These are phyloP conservation scores for Colletotrichum siamense DNA, from an alignment of 2,329 filamentous ascomycete genomes.

Conservation along the genomic window DNA sequence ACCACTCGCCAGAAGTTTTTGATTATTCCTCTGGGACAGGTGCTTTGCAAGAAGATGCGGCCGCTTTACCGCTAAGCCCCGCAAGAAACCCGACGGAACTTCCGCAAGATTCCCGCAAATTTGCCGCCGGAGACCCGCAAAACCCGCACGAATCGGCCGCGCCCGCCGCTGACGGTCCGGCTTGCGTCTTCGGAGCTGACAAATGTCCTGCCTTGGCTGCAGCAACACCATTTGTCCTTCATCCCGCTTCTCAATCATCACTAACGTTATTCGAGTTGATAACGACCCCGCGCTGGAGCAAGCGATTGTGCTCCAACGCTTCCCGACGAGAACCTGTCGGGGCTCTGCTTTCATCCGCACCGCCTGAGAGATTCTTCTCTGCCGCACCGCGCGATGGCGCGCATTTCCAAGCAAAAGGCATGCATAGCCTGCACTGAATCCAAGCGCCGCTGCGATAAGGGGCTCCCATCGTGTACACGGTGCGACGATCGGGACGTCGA, in stretches of 20 bases:
- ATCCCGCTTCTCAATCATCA: neutral
- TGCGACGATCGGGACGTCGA: slow-evolving; percentile 28
- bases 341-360: neutral
- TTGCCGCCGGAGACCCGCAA: slow-evolving; percentile 24
- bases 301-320: no score
- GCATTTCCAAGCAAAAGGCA: slow-evolving; percentile 29
- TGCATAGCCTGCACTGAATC: slow-evolving; percentile 38
- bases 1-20: neutral
- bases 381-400: neutral
- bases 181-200: neutral
- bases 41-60: neutral
- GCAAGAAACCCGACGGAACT: neutral
- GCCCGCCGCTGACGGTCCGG: neutral
- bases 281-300: no score
- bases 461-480: slow-evolving; percentile 33
- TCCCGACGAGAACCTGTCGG: no score
- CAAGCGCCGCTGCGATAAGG: slow-evolving; percentile 42
- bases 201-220: neutral
- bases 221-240: neutral
- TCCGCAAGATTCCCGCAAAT: neutral
- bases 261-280: neutral
- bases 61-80: neutral
- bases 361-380: neutral
- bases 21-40: accelerated
- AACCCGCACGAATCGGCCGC: neutral